Evolutionary conservation across 805 yeast species (phyloP).

Genomic region (Priceomyces melissophilus): DNA sequence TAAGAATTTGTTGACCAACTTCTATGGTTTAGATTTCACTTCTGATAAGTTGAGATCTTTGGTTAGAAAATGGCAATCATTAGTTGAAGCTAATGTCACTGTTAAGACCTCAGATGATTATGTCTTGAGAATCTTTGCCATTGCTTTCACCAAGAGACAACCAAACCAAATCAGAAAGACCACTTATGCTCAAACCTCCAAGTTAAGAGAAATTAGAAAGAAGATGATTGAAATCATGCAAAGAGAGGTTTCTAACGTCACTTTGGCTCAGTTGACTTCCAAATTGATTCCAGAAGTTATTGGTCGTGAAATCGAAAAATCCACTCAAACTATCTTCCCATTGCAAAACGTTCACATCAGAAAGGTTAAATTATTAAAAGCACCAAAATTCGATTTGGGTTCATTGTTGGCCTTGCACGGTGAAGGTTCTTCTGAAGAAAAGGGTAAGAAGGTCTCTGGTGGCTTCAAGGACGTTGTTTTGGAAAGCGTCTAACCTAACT

Average conservation of each 20-base stretch:
- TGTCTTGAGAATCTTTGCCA: constrained; percentile 92
- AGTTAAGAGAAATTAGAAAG: constrained; percentile 96
- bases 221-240: constrained; percentile 94
- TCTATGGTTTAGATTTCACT: constrained; percentile 99
- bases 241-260: constrained; percentile 92
- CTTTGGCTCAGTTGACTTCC: constrained; percentile 93
- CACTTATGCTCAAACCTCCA: constrained; percentile 95
- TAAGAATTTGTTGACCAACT: constrained; percentile 97
- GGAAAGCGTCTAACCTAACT: constrained; percentile 73
- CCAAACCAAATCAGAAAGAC: constrained; percentile 97
- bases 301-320: constrained; percentile 97
- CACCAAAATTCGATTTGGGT: constrained; percentile 98
- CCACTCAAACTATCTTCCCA: constrained; percentile 93
- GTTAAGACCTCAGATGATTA: constrained; percentile 98
- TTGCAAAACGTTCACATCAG: constrained; percentile 98
- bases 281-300: constrained; percentile 98
- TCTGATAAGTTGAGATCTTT: constrained; percentile 95
- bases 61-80: constrained; percentile 98
- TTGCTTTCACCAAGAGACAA: constrained; percentile 98
- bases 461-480: constrained; percentile 99
- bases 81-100: constrained; percentile 96
- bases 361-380: constrained; percentile 97
- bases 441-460: constrained; percentile 95
- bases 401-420: constrained; percentile 96
- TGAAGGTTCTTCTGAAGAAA: constrained; percentile 85